Evolutionary conservation across 2,329 filamentous ascomycete species (phyloP).

Genomic region (Fonsecaea erecta): DNA sequence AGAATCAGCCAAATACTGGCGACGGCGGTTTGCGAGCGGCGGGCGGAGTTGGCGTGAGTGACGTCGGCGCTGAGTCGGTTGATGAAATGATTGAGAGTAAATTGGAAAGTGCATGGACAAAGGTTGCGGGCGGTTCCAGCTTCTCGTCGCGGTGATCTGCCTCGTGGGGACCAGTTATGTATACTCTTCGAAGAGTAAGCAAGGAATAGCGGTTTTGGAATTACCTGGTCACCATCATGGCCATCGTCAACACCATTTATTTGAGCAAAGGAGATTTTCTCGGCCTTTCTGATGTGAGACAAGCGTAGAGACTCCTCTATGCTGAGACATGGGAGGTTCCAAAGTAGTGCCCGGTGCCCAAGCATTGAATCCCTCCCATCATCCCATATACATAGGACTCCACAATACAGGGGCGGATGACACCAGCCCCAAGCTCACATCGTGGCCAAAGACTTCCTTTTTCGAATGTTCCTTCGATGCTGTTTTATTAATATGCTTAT

Average conservation of each 20-base stretch:
- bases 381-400: not conserved
- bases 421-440: not conserved
- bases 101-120: conserved; percentile 38
- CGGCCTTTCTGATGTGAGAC: not conserved
- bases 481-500: not conserved
- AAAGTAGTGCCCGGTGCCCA: not conserved
- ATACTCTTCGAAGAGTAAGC: not conserved
- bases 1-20: conserved; percentile 17
- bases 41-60: conserved; percentile 30
- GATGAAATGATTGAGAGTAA: conserved; percentile 37
- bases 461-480: not conserved
- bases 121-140: conserved; percentile 30
- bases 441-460: not conserved
- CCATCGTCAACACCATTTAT: not conserved
- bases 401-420: not conserved
- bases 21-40: conserved; percentile 29
- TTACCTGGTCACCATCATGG: not conserved
- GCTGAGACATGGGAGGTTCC: not conserved
- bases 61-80: conserved; percentile 26
- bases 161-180: not conserved
- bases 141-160: conserved; percentile 25
- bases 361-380: not conserved
- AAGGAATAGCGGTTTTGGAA: not conserved
- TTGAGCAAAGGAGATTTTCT: not conserved
- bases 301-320: not conserved